Evolutionary conservation across 2,329 filamentous ascomycete species (phyloP).

Genomic region (Sarocladiaceae sp.): DNA sequence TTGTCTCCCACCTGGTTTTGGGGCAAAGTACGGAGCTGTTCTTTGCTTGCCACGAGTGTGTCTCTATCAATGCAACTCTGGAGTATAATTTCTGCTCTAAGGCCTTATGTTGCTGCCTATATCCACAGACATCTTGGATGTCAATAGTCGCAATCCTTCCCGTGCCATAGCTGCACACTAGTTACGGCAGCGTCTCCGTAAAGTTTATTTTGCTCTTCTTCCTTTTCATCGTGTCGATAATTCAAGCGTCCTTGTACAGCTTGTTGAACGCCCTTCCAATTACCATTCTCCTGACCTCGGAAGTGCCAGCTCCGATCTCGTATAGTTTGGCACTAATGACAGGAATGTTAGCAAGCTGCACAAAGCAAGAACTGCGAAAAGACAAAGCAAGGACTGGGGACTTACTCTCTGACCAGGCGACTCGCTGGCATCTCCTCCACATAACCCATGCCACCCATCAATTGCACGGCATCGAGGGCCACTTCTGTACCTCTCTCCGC

Average conservation of each 20-base stretch:
- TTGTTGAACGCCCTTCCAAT: conserved; percentile 91
- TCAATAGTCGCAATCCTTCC: not conserved
- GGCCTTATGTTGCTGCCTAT: no score
- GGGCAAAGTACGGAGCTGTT: no score
- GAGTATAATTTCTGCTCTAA: no score
- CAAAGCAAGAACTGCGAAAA: not conserved
- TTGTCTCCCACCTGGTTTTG: no score
- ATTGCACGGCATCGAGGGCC: conserved; percentile 82
- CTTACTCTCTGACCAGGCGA: conserved; percentile 68
- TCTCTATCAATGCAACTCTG: no score
- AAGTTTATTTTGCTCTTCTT: no score
- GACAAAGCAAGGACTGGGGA: conserved; percentile 14
- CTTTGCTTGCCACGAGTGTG: no score
- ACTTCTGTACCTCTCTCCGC: conserved; percentile 87
- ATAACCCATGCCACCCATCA: conserved; percentile 93
- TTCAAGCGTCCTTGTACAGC: conserved; percentile 55
- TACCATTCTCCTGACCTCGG: conserved; percentile 89
- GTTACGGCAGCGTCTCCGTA: no score
- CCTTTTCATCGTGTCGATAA: not conserved
- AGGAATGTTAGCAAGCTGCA: conserved; percentile 22
- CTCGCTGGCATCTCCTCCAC: conserved; percentile 93
- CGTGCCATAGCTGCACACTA: not conserved
- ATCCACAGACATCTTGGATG: not conserved
- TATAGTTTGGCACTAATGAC: conserved; percentile 66
- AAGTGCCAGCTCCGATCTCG: conserved; percentile 95